A percentile compares a stretch with the other conserved stretches of the same genome.
These are phyloP conservation scores for Alternaria consortialis DNA, from an alignment of 2,329 filamentous ascomycete genomes.

Conservation along the genomic window DNA sequence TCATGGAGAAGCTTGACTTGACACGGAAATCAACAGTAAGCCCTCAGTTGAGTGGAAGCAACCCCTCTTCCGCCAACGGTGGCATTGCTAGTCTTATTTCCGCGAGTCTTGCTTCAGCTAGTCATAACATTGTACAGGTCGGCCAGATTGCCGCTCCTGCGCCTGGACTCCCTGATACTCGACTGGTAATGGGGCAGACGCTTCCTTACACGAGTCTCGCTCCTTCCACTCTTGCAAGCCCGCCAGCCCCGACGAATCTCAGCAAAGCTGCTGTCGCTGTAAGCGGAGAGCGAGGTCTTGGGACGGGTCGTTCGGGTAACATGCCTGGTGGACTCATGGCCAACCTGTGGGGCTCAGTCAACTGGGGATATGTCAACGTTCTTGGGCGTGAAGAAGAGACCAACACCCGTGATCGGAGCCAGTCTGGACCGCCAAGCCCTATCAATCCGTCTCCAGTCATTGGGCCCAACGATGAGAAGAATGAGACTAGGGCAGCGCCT, in stretches of 20 bases:
- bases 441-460: conserved; percentile 31
- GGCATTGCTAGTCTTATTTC: conserved; percentile 89
- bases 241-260: conserved; percentile 83
- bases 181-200: conserved; percentile 53
- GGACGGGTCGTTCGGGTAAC: conserved; percentile 67
- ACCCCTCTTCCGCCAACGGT: conserved; percentile 59
- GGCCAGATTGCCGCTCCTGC: conserved; percentile 56
- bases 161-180: conserved; percentile 48
- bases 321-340: conserved; percentile 88
- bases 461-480: conserved; percentile 31
- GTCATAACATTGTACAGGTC: conserved; percentile 78
- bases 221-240: conserved; percentile 81
- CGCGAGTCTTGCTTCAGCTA: conserved; percentile 75
- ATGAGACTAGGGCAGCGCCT: conserved; percentile 19
- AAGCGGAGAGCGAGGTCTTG: conserved; percentile 77
- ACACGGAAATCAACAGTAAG: conserved; percentile 79
- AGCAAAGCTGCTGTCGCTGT: conserved; percentile 86
- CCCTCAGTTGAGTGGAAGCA: conserved; percentile 52
- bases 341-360: conserved; percentile 90
- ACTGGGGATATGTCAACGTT: conserved; percentile 76
- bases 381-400: conserved; percentile 64
- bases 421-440: conserved; percentile 49
- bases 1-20: conserved; percentile 92
- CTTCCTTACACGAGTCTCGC: conserved; percentile 73
- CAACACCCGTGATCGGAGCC: conserved; percentile 35